Base-by-base conservation (phyloP, 2,329 filamentous ascomycete genomes). In the Aspergillus amoenus region DNA sequence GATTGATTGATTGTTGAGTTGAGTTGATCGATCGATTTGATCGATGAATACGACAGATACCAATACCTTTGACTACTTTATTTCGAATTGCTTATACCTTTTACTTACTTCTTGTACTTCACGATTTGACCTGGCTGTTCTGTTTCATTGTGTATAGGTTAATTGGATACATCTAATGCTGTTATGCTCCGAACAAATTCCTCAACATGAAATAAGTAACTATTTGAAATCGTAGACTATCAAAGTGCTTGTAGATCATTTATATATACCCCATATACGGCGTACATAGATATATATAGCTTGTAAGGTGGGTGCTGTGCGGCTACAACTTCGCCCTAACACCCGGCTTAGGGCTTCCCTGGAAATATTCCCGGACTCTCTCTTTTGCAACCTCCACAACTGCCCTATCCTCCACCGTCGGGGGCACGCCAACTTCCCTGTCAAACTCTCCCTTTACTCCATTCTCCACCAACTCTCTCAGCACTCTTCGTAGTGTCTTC, bases 381-480 rank as follows among this genome's bases (percentile, higher is more conserved):
- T 67, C 78, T 73, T 87, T 85, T 45, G 91, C 92, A 55, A 90
- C 85, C 18, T 88, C 85, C 7, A 97, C 85, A 8, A 89, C 90
- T 27, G 83, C 81, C 1, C 78, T 77, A 76, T 97, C 93, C 75
- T 96, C 93, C 46, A 97, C 88, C 3, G 92, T 96, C 24, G 88
- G 89, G 8, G 93, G 93, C 45, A 93, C 84, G 60, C 81, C 81
- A 1, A 96, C 88, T 47, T 84, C 79, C 70, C 85, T 88, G 15
- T 88, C 87, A 65, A 88, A 88, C 24, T 93, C 84, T 1, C 84
- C 90, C 58, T 88, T 82, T 5, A 88, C 85, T 0, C 85, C 91
- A 69, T 95, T 91, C 77, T 97, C 93, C 15, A 96, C 77, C 63
- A 97, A 76, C 76, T 96, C 90, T 32, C 90, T 82, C 71, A 97